phyloP scores from a whole-genome alignment of 257 asterid species.

The Fraxinus americana region DNA sequence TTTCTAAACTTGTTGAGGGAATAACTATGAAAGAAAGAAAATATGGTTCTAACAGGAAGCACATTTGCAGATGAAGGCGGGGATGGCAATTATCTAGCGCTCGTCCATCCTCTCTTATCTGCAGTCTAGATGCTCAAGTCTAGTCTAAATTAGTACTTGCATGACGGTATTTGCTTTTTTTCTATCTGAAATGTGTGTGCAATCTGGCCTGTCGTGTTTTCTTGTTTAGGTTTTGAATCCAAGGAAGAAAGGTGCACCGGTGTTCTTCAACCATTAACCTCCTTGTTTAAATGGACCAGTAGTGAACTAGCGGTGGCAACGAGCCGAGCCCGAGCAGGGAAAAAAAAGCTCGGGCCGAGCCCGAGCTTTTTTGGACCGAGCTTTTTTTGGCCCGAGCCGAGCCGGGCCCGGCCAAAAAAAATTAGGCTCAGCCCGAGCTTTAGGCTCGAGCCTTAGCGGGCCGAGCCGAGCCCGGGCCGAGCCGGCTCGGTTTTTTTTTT shows the following conservation, averaged over 20 bases:
- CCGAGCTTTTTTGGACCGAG: no score
- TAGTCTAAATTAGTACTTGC: not conserved
- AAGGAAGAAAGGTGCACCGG: conserved; percentile 33
- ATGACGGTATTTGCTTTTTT: not conserved
- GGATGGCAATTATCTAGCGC: conserved; percentile 22
- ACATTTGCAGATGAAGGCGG: conserved; percentile 16
- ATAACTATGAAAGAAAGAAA: no score
- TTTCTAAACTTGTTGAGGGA: no score
- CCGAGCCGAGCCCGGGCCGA: no score
- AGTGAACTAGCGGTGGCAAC: no score
- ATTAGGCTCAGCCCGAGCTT: no score
- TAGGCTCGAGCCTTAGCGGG: no score
- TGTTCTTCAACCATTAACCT: conserved; percentile 30
- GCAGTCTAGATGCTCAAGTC: not conserved
- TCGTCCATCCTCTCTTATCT: conserved; percentile 25
- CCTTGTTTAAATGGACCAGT: conserved; percentile 39
- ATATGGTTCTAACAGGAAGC: not conserved
- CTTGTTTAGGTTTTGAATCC: conserved; percentile 28
- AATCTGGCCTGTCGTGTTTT: not conserved
- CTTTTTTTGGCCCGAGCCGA: no score
- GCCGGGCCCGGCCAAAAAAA: no score
- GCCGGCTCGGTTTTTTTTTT: no score
- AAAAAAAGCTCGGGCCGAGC: no score
- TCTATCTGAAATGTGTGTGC: not conserved
- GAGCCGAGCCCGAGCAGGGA: no score